Percentiles rank a stretch among this genome's conserved stretches.
These are phyloP conservation scores for Quercus lobata DNA, from an alignment of 331 rosid species.

Conservation along the genomic window DNA sequence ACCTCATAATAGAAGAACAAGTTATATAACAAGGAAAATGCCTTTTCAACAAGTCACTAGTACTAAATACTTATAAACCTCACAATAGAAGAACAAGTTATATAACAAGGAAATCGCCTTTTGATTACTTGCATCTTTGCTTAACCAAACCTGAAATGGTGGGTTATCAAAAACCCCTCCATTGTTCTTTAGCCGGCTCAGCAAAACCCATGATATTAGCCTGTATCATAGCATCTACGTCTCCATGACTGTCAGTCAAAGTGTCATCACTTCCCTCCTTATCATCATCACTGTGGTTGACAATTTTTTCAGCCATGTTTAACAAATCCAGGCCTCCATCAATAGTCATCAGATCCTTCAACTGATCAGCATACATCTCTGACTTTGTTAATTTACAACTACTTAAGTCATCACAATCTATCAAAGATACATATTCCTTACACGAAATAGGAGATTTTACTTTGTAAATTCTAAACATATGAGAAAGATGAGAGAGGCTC, in stretches of 20 bases:
- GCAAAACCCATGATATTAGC: constrained; percentile 31
- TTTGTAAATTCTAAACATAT: constrained; percentile 23
- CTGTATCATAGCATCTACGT: constrained; percentile 19
- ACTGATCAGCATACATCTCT: constrained; percentile 51
- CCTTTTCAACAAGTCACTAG: not conserved
- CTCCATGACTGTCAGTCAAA: constrained; percentile 13
- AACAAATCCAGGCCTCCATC: constrained; percentile 24
- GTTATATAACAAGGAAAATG: not conserved
- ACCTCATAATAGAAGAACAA: not conserved
- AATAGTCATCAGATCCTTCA: constrained; percentile 49
- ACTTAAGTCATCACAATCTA: constrained; percentile 42
- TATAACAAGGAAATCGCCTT: not conserved
- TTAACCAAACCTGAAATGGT: constrained; percentile 41
- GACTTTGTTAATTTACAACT: constrained; percentile 33
- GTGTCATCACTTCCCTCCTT: not conserved
- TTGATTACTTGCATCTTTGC: constrained; percentile 33
- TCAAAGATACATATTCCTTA: constrained; percentile 42
- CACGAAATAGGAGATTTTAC: constrained; percentile 16
- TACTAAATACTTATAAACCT: not conserved
- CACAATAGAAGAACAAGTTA: not conserved
- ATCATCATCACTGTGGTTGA: constrained; percentile 4
- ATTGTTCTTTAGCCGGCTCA: constrained; percentile 19
- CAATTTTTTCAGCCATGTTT: constrained; percentile 4
- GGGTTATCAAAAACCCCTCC: constrained; percentile 19
- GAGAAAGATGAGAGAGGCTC: constrained; percentile 36